These are phyloP conservation scores for Citeromyces hawaiiensis DNA, from an alignment of 1,139 yeast genomes.

Conservation along the genomic window DNA sequence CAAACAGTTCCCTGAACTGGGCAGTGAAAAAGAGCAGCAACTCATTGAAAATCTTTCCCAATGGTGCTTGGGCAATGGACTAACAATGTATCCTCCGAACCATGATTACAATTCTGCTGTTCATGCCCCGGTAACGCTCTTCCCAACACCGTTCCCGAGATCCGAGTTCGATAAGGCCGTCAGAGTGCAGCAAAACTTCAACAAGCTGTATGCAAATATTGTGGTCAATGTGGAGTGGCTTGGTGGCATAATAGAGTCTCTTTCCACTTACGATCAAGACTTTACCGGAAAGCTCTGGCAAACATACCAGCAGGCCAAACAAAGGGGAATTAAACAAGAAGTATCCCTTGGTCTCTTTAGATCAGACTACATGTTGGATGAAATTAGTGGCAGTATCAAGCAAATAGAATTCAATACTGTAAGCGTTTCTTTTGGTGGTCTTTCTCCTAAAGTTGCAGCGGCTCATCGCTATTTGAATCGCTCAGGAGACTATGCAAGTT, in stretches of 20 bases:
- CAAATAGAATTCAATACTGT: constrained; percentile 96
- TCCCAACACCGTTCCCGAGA: constrained; percentile 80
- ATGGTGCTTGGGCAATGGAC: constrained; percentile 71
- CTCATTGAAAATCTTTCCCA: constrained; percentile 41
- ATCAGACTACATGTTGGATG: constrained; percentile 78
- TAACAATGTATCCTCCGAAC: constrained; percentile 61
- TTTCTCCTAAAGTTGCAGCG: constrained; percentile 68
- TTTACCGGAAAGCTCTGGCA: constrained; percentile 75
- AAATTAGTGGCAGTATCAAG: constrained; percentile 36
- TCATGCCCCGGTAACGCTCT: constrained; percentile 78
- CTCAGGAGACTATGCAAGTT: constrained; percentile 34
- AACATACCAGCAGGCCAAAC: constrained; percentile 33
- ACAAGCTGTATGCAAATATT: constrained; percentile 59
- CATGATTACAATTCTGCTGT: constrained; percentile 33
- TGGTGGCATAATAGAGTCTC: constrained; percentile 33
- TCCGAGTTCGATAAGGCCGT: constrained; percentile 53
- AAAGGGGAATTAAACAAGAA: constrained; percentile 46
- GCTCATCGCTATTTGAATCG: constrained; percentile 56
- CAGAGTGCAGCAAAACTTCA: constrained; percentile 55
- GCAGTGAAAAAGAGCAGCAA: constrained; percentile 6
- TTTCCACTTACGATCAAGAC: constrained; percentile 49
- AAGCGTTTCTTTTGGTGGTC: constrained; percentile 89
- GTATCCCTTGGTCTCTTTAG: constrained; percentile 77
- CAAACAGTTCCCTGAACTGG: no score
- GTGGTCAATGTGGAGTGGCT: constrained; percentile 52